Percentiles rank a stretch among this genome's conserved stretches.
Evolutionary conservation across 176 grass and related monocot genomes (phyloP).

Genomic region (sorghum (Sorghum bicolor)): Sorghum_bicolor_NCBIv3 NC_012870.2:61880001-61880500

Average conservation of each 20-base stretch:
- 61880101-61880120: background rate
- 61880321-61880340: background rate
- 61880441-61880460: background rate
- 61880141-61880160: background rate
- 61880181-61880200: background rate
- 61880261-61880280: no score
- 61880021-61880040: background rate
- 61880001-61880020: background rate
- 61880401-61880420: background rate
- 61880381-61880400: background rate
- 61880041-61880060: slow-evolving; percentile 6
- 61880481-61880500: background rate
- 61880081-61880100: background rate
- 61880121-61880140: background rate
- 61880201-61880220: no score
- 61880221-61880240: no score
- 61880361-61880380: no score
- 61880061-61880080: slow-evolving; percentile 13
- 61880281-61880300: no score
- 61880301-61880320: no score
- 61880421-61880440: background rate
- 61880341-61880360: no score
- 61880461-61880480: background rate
- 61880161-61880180: background rate
- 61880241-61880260: no score